These are phyloP conservation scores for Ustilago hordei DNA, from an alignment of 1,284 basidiomycete species.

Conservation along the genomic window DNA sequence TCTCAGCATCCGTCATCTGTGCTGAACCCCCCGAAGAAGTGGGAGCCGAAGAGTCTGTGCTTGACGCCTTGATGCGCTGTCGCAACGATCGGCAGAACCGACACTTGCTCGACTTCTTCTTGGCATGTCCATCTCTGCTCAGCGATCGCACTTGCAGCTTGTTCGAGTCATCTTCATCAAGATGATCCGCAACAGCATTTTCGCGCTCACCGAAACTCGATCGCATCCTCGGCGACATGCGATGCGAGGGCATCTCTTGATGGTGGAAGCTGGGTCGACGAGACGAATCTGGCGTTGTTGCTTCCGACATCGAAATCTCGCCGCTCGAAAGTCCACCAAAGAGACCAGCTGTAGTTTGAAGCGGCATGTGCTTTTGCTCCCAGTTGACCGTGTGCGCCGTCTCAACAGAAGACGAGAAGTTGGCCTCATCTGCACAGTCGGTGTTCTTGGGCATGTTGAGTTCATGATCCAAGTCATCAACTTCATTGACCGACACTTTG, in stretches of 20 bases:
- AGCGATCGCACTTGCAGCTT: slow-evolving; percentile 32
- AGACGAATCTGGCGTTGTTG: slow-evolving; percentile 46
- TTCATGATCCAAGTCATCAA: slow-evolving; percentile 18
- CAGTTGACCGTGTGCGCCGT: slow-evolving; percentile 35
- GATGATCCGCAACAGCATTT: slow-evolving; percentile 8
- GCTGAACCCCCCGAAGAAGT: slow-evolving; percentile 39
- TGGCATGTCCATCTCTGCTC: slow-evolving; percentile 43
- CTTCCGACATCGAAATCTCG: slow-evolving; percentile 40
- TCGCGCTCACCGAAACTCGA: slow-evolving; percentile 22
- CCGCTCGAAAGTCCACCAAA: slow-evolving; percentile 32
- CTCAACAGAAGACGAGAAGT: slow-evolving; percentile 48
- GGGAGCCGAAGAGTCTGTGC: slow-evolving; percentile 27
- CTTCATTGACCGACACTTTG: background rate
- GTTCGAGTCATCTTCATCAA: slow-evolving; percentile 35
- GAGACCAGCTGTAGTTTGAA: background rate
- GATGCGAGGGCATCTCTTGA: slow-evolving; percentile 12
- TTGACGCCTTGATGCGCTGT: slow-evolving; percentile 26
- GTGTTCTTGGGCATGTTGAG: slow-evolving; percentile 33
- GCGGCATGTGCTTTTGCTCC: slow-evolving; percentile 22
- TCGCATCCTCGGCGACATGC: slow-evolving; percentile 17
- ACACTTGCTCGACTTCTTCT: slow-evolving; percentile 54
- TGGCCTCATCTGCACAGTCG: slow-evolving; percentile 28
- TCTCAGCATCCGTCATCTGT: slow-evolving; percentile 44
- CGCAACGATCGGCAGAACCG: slow-evolving; percentile 44
- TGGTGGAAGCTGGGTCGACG: slow-evolving; percentile 46